Base-by-base conservation (phyloP, 2,329 filamentous ascomycete genomes). In the Coleophoma cylindrospora region DNA sequence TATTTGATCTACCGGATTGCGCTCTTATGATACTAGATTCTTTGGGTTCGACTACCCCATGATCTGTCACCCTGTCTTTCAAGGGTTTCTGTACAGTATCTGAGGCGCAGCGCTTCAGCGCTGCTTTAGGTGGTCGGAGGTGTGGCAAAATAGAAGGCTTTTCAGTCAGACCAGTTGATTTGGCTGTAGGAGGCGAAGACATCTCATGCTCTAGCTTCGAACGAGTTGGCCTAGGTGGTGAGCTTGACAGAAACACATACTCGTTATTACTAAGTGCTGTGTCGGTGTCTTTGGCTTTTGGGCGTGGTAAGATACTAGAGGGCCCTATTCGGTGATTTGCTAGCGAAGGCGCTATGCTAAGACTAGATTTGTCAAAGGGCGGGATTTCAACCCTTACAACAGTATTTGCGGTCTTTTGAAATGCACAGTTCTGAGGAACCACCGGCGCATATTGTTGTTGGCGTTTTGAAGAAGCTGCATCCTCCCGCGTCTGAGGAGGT, bases 201-300 rank as follows among this genome's bases (percentile, higher is more conserved):
- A 27, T 32, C 32, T 58, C 47, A 22, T 37, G 17, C 45, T 55
- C 45, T 22, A 14, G 37, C 7, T 33, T 43, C 9, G 40, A 43
- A 12, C 46, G 17, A 37, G 56, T 55, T 14, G 53, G 47, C 49
- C 54, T 53, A 9, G 57, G 58, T n/a, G 61, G 61, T 36, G 65
- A 62, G 40, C 57, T 58, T 34, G 66, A 61, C 15, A 68, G 48
- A 47, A 66, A 64, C 40, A 63, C 48, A 53, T 64, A 62, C 45
- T 55, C 45, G 45, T 60, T 57, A 36, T 55, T 37, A 6, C 43
- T 48, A n/a, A 48, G 44, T 41, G 53, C 19, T 43, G 54, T 40
- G 36, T 40, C 34, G 51, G 50, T 36, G 33, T 40, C 17, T 40
- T 40, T 48, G 21, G 55, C 51, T 22, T 56, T 53, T 5, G 62